These are phyloP conservation scores for Golubevia sp. DNA, from an alignment of 1,284 basidiomycete genomes.

Conservation along the genomic window DNA sequence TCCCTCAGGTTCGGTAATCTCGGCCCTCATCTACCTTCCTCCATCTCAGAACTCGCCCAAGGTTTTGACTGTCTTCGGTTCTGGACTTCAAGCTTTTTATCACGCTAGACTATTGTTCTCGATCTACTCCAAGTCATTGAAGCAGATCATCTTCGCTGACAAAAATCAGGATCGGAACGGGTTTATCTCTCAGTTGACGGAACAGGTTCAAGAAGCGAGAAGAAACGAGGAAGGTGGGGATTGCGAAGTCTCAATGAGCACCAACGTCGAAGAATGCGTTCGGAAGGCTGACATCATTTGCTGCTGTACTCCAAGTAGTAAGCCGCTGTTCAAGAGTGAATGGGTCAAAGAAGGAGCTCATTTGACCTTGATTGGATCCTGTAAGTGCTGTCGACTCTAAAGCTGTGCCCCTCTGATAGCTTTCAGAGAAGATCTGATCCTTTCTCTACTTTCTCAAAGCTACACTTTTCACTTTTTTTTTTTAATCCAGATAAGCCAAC, in stretches of 20 bases:
- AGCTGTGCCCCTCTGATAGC: too few species aligned
- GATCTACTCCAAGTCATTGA: slow-evolving; percentile 3
- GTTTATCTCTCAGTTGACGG: background rate
- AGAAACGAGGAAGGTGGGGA: background rate
- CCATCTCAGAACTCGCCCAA: background rate
- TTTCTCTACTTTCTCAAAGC: too few species aligned
- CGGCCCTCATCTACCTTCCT: background rate
- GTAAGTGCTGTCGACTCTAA: slow-evolving; percentile 6
- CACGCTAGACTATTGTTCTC: slow-evolving; percentile 6
- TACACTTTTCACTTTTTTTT: background rate
- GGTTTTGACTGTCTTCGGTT: slow-evolving; percentile 4
- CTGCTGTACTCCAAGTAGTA: slow-evolving; percentile 7
- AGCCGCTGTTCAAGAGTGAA: slow-evolving; percentile 6
- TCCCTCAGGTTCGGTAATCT: background rate
- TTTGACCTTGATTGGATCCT: slow-evolving; percentile 9
- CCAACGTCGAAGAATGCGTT: too few species aligned
- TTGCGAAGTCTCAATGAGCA: background rate
- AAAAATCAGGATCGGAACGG: background rate
- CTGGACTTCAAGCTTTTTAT: slow-evolving; percentile 8
- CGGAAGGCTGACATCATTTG: slow-evolving; percentile 13
- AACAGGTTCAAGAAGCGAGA: background rate
- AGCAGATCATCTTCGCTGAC: background rate
- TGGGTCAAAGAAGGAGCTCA: slow-evolving; percentile 4
- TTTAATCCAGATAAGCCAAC: background rate
- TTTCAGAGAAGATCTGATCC: too few species aligned